Evolutionary conservation across 345 rosid species (phyloP).

Genomic region (Pugionium dolabratum): DNA sequence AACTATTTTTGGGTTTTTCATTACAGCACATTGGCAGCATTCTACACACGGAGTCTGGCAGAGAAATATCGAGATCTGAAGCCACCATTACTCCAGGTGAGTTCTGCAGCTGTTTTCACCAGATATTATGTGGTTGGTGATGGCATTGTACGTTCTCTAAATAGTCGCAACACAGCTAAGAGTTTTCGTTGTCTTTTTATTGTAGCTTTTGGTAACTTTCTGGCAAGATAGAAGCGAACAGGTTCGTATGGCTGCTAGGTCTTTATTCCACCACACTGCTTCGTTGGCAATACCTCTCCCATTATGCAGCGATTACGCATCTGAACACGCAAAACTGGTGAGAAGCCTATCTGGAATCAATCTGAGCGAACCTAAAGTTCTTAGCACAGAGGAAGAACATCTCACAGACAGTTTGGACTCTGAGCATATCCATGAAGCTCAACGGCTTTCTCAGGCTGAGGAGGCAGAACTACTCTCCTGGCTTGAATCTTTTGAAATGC

Average conservation of each 20-base stretch:
- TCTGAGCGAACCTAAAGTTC: conserved; percentile 40
- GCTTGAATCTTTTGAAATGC: conserved; percentile 89
- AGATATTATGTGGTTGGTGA: conserved; percentile 14
- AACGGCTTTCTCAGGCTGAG: conserved; percentile 53
- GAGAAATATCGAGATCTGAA: conserved; percentile 71
- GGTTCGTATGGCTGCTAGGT: conserved; percentile 91
- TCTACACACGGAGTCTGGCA: conserved; percentile 75
- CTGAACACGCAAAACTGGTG: conserved; percentile 54
- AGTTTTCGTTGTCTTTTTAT: conserved; percentile 12
- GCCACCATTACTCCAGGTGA: conserved; percentile 90
- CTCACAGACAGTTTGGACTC: conserved; percentile 41
- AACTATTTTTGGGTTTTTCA: not conserved
- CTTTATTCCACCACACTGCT: conserved; percentile 92
- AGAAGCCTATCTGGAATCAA: conserved; percentile 52
- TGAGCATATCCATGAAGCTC: conserved; percentile 40
- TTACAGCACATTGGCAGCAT: conserved; percentile 84
- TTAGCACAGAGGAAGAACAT: conserved; percentile 39
- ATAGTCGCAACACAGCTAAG: conserved; percentile 16
- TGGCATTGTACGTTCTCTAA: conserved; percentile 1
- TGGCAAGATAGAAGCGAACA: conserved; percentile 95
- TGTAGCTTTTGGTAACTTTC: conserved; percentile 86
- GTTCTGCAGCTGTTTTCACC: conserved; percentile 1
- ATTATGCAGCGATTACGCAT: conserved; percentile 57
- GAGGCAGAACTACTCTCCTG: conserved; percentile 67
- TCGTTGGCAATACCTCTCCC: conserved; percentile 82